Conservation (phyloP, 257 asterid genomes). For the Verbascum thapsus region DNA sequence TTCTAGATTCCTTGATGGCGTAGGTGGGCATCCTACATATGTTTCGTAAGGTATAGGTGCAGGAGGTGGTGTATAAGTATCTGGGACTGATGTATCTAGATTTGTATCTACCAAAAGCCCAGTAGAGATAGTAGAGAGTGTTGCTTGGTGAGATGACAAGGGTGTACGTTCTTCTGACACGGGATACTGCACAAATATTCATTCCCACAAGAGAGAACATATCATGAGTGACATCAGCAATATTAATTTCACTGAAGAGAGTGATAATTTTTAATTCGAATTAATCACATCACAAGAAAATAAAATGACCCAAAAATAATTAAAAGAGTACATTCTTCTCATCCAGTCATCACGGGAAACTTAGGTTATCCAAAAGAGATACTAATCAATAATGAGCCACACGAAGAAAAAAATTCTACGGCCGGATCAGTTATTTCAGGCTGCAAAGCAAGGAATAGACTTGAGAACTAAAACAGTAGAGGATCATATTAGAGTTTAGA, state of each 20-base stretch:
- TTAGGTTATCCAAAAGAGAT: slow-evolving; percentile 1
- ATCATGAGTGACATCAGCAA: neutral
- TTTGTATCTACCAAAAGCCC: slow-evolving; percentile 88
- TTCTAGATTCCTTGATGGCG: slow-evolving; percentile 45
- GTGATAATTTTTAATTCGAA: neutral
- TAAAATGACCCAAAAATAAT: slow-evolving; percentile 6
- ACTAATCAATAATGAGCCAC: slow-evolving; percentile 1
- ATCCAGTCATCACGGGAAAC: neutral
- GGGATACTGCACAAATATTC: slow-evolving; percentile 58
- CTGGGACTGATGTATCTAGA: slow-evolving; percentile 80
- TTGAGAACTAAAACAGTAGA: neutral
- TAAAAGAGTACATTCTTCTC: neutral
- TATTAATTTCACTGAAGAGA: neutral
- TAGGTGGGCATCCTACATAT: slow-evolving; percentile 43
- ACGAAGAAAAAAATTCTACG: slow-evolving; percentile 6
- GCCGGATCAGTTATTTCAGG: slow-evolving; percentile 12
- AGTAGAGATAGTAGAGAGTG: slow-evolving; percentile 51
- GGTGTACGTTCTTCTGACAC: slow-evolving; percentile 68
- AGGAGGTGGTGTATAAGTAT: slow-evolving; percentile 82
- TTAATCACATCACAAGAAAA: neutral
- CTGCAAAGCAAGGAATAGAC: neutral
- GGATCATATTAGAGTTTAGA: neutral
- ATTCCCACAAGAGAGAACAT: slow-evolving; percentile 19
- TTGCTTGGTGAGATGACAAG: slow-evolving; percentile 54
- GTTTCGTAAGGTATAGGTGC: slow-evolving; percentile 78